Conservation (phyloP, 805 yeast species). For the Wickerhamiella parazyma region DNA sequence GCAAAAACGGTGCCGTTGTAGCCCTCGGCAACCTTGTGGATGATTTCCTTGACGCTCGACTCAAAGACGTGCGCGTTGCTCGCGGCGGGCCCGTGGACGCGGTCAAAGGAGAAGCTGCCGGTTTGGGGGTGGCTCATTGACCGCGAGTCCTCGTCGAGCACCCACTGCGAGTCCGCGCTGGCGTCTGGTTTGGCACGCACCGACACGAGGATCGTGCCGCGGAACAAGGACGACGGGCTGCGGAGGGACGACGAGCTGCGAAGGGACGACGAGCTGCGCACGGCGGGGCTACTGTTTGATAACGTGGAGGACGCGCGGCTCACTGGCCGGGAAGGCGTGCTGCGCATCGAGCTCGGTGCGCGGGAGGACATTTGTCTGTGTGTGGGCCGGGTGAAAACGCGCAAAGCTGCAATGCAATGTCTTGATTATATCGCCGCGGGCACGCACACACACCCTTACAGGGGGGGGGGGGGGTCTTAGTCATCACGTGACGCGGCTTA, state of each 20-base stretch:
- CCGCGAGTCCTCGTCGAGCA: not conserved
- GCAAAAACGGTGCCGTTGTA: constrained; percentile 85
- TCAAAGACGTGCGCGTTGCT: constrained; percentile 51
- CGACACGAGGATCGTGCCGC: constrained; percentile 64
- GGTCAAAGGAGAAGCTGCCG: constrained; percentile 62
- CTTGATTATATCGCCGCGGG: too few species aligned
- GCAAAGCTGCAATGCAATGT: too few species aligned
- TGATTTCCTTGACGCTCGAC: constrained; percentile 39
- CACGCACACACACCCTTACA: too few species aligned
- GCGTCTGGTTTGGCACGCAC: constrained; percentile 58
- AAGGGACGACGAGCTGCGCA: not conserved
- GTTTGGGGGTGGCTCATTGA: constrained; percentile 23
- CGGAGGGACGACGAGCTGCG: not conserved
- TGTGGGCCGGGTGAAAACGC: too few species aligned
- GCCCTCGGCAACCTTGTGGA: constrained; percentile 48
- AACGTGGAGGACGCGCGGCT: not conserved
- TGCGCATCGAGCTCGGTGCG: not conserved
- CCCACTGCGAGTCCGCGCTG: constrained; percentile 9
- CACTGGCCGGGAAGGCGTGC: not conserved
- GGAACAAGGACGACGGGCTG: constrained; percentile 27
- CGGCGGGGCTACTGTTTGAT: constrained; percentile 4
- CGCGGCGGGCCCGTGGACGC: constrained; percentile 50
- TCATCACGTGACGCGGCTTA: not conserved
- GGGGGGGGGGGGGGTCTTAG: not conserved
- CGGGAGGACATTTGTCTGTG: not conserved